phyloP scores from a whole-genome alignment of 1,284 basidiomycete species.

The Fistulina hepatica region DNA sequence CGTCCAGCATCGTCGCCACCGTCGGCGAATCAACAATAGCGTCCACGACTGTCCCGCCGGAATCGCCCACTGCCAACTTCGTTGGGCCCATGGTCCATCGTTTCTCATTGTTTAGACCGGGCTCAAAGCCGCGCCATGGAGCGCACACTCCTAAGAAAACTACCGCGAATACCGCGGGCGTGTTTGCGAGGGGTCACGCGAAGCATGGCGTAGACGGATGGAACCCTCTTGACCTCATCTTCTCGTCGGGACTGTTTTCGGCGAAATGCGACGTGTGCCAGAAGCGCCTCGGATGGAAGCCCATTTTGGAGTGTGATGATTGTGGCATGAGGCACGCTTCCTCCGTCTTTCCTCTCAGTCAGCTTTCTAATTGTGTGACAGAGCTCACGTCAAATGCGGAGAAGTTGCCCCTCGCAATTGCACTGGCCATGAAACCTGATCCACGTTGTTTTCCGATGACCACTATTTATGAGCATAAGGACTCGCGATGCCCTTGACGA shows the following conservation, averaged over 20 bases:
- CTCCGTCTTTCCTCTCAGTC: slow-evolving; percentile 1
- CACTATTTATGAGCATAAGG: slow-evolving; percentile 18
- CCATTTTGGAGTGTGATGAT: slow-evolving; percentile 81
- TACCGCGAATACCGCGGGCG: no score
- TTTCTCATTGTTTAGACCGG: slow-evolving; percentile 76
- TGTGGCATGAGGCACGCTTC: slow-evolving; percentile 48
- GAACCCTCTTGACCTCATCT: slow-evolving; percentile 71
- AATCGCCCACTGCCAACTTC: slow-evolving; percentile 31
- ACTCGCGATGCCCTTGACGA: slow-evolving; percentile 19
- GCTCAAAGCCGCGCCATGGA: slow-evolving; percentile 46
- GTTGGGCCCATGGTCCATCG: slow-evolving; percentile 57
- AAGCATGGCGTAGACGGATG: slow-evolving; percentile 33
- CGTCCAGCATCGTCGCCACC: slow-evolving; percentile 53
- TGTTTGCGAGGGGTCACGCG: slow-evolving; percentile 19
- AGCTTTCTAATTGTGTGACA: slow-evolving; percentile 18
- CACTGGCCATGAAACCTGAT: slow-evolving; percentile 33
- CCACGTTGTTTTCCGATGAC: slow-evolving; percentile 14
- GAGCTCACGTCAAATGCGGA: slow-evolving; percentile 76
- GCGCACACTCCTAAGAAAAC: no score
- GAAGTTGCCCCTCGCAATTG: slow-evolving; percentile 72
- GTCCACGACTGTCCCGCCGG: no score
- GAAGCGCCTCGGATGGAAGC: slow-evolving; percentile 78
- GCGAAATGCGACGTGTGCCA: slow-evolving; percentile 74
- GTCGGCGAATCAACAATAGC: slow-evolving; percentile 63
- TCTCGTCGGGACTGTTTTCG: slow-evolving; percentile 54